phyloP scores from a whole-genome alignment of 805 yeast genomes.

The Isabelozyma heimii region DNA sequence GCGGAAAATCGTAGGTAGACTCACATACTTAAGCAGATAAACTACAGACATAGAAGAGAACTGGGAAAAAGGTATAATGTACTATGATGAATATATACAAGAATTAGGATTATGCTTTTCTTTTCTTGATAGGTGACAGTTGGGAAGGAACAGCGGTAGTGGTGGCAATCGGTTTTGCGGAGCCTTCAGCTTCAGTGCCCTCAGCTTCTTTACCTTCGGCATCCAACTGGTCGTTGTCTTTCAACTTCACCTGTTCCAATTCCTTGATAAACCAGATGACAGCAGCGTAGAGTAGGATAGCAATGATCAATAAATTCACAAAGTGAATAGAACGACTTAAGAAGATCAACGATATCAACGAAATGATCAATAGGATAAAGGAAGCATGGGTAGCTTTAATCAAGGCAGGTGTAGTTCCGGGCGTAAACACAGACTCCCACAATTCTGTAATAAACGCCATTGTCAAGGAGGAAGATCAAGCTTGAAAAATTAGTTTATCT shows the following conservation, averaged over 20 bases:
- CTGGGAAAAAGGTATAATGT: slow-evolving; percentile 42
- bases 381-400: slow-evolving; percentile 87
- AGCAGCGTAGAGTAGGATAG: slow-evolving; percentile 68
- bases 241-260: slow-evolving; percentile 47
- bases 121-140: neutral
- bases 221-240: slow-evolving; percentile 41
- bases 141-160: neutral
- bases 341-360: slow-evolving; percentile 57
- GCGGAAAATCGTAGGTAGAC: too few species aligned
- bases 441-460: slow-evolving; percentile 58
- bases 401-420: slow-evolving; percentile 89
- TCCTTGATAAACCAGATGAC: slow-evolving; percentile 88
- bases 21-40: too few species aligned
- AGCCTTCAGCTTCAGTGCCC: neutral
- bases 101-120: neutral
- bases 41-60: too few species aligned
- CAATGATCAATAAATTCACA: slow-evolving; percentile 51
- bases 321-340: slow-evolving; percentile 68
- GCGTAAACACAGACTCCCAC: slow-evolving; percentile 89
- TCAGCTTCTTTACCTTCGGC: slow-evolving; percentile 16
- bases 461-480: neutral
- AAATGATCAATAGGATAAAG: slow-evolving; percentile 59
- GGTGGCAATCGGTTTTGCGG: neutral
- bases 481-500: too few species aligned
- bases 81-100: neutral